phyloP scores from a whole-genome alignment of 2,329 filamentous ascomycete species.

The Dothideomycetes sp. region DNA sequence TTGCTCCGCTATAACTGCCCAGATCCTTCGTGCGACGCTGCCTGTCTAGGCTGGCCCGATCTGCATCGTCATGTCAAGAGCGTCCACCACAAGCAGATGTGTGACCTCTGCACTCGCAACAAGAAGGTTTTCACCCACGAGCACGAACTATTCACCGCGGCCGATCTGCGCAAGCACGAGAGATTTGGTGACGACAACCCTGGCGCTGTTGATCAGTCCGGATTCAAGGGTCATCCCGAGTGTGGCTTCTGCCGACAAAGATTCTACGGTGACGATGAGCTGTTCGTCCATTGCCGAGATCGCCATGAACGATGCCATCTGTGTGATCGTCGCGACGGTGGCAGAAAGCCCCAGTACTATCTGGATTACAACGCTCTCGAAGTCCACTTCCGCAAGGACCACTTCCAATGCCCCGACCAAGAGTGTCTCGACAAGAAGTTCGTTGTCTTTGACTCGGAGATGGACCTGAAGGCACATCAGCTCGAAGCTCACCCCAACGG shows the following conservation, averaged over 20 bases:
- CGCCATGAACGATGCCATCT: conserved; percentile 94
- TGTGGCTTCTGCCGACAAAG: conserved; percentile 86
- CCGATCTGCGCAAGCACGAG: conserved; percentile 80
- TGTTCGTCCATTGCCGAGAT: conserved; percentile 86
- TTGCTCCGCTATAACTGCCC: conserved; percentile 93
- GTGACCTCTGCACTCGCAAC: conserved; percentile 80
- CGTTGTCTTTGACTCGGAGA: conserved; percentile 87
- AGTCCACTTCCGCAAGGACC: conserved; percentile 76
- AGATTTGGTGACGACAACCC: conserved; percentile 83
- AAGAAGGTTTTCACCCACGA: conserved; percentile 99
- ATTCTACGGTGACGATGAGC: conserved; percentile 93
- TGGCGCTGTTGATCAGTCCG: conserved; percentile 82
- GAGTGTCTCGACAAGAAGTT: conserved; percentile 97
- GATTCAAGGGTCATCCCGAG: conserved; percentile 90
- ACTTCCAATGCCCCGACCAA: conserved; percentile 73
- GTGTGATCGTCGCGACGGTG: conserved; percentile 61
- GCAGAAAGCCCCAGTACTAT: conserved; percentile 77
- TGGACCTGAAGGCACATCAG: conserved; percentile 92
- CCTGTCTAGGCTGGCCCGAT: conserved; percentile 72
- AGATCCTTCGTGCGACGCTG: conserved; percentile 72
- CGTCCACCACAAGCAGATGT: conserved; percentile 80
- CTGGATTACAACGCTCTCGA: conserved; percentile 80
- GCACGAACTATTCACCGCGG: conserved; percentile 78
- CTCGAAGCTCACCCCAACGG: conserved; percentile 71
- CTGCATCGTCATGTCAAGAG: conserved; percentile 72